phyloP scores from a whole-genome alignment of 257 asterid species.

The Plantago major region DNA sequence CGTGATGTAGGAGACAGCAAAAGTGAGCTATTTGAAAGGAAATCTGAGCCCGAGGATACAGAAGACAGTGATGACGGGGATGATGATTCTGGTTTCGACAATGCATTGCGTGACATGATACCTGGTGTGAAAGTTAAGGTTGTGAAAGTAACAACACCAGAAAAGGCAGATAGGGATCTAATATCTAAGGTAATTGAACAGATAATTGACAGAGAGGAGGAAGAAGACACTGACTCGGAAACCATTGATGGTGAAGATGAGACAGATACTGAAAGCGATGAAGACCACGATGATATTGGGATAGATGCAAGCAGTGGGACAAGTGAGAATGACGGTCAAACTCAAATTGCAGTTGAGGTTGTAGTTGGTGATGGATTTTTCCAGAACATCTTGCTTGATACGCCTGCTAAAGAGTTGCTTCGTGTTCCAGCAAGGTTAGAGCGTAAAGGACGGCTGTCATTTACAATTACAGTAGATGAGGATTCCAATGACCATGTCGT shows the following conservation, averaged over 20 bases:
- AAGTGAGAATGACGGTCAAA: slow-evolving; percentile 50
- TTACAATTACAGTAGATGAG: slow-evolving; percentile 80
- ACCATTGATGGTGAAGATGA: slow-evolving; percentile 37
- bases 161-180: slow-evolving; percentile 66
- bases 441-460: slow-evolving; percentile 56
- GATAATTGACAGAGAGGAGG: slow-evolving; percentile 80
- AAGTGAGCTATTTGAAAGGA: slow-evolving; percentile 50
- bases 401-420: slow-evolving; percentile 44
- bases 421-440: slow-evolving; percentile 91
- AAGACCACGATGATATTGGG: slow-evolving; percentile 40
- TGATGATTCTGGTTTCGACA: slow-evolving; percentile 68
- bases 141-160: slow-evolving; percentile 71
- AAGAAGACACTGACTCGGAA: slow-evolving; percentile 46
- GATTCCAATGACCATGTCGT: slow-evolving; percentile 39
- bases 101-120: slow-evolving; percentile 74
- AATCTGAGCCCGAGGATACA: slow-evolving; percentile 55
- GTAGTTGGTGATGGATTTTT: slow-evolving; percentile 54
- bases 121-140: slow-evolving; percentile 95
- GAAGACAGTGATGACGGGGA: slow-evolving; percentile 69
- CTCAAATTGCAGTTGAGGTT: slow-evolving; percentile 67
- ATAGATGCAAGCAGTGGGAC: slow-evolving; percentile 45
- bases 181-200: slow-evolving; percentile 87
- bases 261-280: slow-evolving; percentile 41
- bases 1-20: slow-evolving; percentile 52
- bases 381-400: slow-evolving; percentile 37